Conservation (phyloP, 305 asterid species). For the Caryopteris hybrid region DNA sequence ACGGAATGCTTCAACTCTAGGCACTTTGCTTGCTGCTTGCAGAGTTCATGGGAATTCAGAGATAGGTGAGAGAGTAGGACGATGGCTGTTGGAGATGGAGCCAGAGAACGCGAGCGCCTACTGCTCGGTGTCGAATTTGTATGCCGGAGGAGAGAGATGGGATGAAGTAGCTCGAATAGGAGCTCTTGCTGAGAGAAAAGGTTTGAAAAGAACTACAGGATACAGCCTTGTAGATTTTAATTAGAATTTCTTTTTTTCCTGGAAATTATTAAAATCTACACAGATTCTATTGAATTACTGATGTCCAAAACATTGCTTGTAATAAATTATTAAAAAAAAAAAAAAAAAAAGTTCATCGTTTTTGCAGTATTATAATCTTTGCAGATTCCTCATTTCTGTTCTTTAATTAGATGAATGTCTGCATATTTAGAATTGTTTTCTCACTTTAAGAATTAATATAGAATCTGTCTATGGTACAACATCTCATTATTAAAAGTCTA, state of each 20-base stretch:
- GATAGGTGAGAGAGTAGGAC: conserved; percentile 44
- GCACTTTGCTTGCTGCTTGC: conserved; percentile 53
- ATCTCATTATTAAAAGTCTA: too few relatives aligned
- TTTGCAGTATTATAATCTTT: too few relatives aligned
- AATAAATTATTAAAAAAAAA: too few relatives aligned
- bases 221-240: conserved; percentile 36
- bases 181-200: conserved; percentile 32
- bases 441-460: too few relatives aligned
- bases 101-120: conserved; percentile 37
- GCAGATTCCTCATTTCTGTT: too few relatives aligned
- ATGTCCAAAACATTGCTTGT: too few relatives aligned
- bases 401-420: too few relatives aligned
- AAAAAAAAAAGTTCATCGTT: too few relatives aligned
- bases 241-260: neutral
- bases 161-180: conserved; percentile 36
- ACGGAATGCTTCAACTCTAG: conserved; percentile 34
- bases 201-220: conserved; percentile 42
- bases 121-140: conserved; percentile 44
- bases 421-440: too few relatives aligned
- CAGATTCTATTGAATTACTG: neutral
- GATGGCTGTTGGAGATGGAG: conserved; percentile 40
- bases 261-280: neutral
- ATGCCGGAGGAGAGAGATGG: conserved; percentile 56
- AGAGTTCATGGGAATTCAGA: conserved; percentile 40
- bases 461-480: too few relatives aligned